Evolutionary conservation across 345 rosid species (phyloP), one percentile per base, ranked within the genome.

Genomic region (Acer saccharum): DNA sequence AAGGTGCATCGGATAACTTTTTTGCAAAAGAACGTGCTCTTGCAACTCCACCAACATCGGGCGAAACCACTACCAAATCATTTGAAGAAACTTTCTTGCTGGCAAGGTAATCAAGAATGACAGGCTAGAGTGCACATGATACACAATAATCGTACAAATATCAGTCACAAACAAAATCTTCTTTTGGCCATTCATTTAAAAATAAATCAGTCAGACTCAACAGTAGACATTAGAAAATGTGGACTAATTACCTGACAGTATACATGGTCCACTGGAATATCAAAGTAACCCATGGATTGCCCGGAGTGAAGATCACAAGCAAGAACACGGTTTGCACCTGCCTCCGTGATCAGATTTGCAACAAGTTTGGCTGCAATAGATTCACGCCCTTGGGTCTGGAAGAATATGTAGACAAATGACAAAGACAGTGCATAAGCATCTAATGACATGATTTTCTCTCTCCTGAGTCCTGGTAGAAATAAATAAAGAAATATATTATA

Each of bases 1-100:
- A 88, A 27, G 99, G 99, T 10, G 99, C 99, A 83, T 93, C 98
- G 0, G 97, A 93, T 71, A 95, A 80, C 68, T 93, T 95, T 83
- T 95, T 95, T 20, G 99, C 97, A 82, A 95, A 95, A 71, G 98
- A 89, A 14, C 98, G 98, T 77, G 99, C 99, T 67, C 99, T 88
- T n/a, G 99, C 99, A 58, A 93, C 98, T 77, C 99, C 99, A 73
- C 99, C 99, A 76, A 95, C 99, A 80, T 95, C 99, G 78, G 99
- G 99, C 39, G 99, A 95, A 83, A 95, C 99, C 72, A 95, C 99
- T 50, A 95, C 98, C 82, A 95, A 82, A 81, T 93, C 99, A 80
- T 85, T 89, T 12, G 93, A 88, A 75, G 86, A 83, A 79, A 95
- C 88, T 11, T 84, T 85, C 91, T 95, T 95, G 88, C 99, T 95